Base-by-base conservation (phyloP, 805 yeast genomes). In the Wickerhamiella occidentalis region DNA sequence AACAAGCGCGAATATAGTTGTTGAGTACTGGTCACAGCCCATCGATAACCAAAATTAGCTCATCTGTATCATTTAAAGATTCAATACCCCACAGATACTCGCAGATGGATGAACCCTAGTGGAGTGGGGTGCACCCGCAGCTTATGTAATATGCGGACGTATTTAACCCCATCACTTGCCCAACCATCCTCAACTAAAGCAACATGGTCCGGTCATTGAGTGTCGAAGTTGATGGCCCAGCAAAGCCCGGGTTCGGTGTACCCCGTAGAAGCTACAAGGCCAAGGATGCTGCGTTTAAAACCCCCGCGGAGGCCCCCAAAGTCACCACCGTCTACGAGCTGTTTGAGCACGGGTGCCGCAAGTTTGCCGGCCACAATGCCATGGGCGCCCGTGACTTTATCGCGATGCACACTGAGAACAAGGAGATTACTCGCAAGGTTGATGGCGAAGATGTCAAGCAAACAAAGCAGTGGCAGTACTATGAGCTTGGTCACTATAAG, bases 381-480 rank as follows among this genome's bases (percentile, higher is more conserved):
- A 75, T 85, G 73, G 96, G 85, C 44, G 80, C 83, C 78, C 81
- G 98, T 71, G 78, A 80, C 51, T 68, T 83, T 52, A 58, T 75
- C 44, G 90, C 86, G 49, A 64, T 84, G 48, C 90, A 86, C 66
- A 75, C 69, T 49, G 96, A 92, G 64, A 74, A 70, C 47, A 87
- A 85, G 67, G 72, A 70, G 60, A 75, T 92, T 52, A 78, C 77
- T 53, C 88, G 86, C 70, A 62, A 76, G 47, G 69, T 92, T 44
- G 83, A 88, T 58, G 97, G 96, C 52, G 74, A 82, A 62, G 77
- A 77, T 50, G 69, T 66, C 25, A 71, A 77, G 56, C 81, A 82
- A 45, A 86, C 83, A 61, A 92, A 92, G 69, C 80, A 80, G 48
- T 92, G 98, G 98, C 68, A 74, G 49, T 90, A 71, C 66, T 92